A percentile compares a stretch with the other conserved stretches of the same genome.
These are phyloP conservation scores for Alternaria sp. DNA, from an alignment of 2,329 filamentous ascomycete genomes.

Conservation along the genomic window DNA sequence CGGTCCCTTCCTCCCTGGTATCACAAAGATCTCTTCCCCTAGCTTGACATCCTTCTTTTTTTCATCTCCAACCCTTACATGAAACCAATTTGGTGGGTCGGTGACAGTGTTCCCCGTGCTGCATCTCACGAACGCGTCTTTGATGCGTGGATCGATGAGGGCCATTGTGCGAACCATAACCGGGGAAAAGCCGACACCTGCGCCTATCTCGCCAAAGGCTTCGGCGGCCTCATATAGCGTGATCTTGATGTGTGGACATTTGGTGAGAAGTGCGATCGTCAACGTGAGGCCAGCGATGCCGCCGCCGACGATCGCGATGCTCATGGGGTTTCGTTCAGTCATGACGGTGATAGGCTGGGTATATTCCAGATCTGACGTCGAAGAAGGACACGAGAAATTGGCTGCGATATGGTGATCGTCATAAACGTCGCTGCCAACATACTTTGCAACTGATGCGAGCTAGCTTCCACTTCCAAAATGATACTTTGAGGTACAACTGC, in stretches of 20 bases:
- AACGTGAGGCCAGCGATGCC: conserved; percentile 64
- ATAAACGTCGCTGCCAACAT: no score
- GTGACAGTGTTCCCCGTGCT: conserved; percentile 9
- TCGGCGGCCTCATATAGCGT: conserved; percentile 63
- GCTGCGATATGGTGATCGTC: no score
- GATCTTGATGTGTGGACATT: conserved; percentile 48
- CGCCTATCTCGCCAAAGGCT: conserved; percentile 63
- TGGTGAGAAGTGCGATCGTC: conserved; percentile 57
- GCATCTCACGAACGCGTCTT: conserved; percentile 17
- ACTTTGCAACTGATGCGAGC: no score
- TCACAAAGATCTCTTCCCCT: conserved; percentile 28
- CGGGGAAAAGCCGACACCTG: conserved; percentile 59
- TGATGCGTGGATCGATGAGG: conserved; percentile 49
- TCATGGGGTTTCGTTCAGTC: no score
- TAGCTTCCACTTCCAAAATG: no score
- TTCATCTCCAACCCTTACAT: conserved; percentile 30
- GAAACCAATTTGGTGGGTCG: conserved; percentile 31
- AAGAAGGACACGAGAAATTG: no score
- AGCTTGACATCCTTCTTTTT: conserved; percentile 26
- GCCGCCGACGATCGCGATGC: conserved; percentile 65
- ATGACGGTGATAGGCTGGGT: no score
- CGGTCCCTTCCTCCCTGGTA: conserved; percentile 31
- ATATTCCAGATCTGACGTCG: no score
- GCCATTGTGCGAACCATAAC: conserved; percentile 47
- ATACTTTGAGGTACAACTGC: no score